A percentile compares a stretch with the other conserved stretches of the same genome.
Evolutionary conservation across 768 basidiomycete genomes (phyloP).

Genomic region (Auriscalpium microsporum): DNA sequence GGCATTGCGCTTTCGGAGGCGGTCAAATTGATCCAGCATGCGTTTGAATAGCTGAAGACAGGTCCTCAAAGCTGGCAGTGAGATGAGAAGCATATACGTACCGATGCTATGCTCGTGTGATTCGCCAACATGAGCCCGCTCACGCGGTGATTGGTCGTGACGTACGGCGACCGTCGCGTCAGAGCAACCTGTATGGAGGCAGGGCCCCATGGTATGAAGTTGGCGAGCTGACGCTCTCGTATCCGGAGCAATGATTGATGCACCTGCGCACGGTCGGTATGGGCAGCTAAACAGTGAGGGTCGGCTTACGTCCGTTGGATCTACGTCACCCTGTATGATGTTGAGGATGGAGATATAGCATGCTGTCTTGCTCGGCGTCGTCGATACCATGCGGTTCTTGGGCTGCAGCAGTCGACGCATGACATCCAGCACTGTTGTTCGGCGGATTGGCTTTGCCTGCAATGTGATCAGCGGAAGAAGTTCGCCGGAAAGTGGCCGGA

Average conservation of each 20-base stretch:
- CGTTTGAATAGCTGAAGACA: constrained; percentile 77
- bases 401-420: constrained; percentile 97
- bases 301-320: constrained; percentile 81
- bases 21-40: constrained; percentile 93
- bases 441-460: constrained; percentile 89
- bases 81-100: constrained; percentile 31
- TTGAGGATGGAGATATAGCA: constrained; percentile 98
- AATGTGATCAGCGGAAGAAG: background rate
- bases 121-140: constrained; percentile 99
- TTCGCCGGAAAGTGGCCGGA: no score
- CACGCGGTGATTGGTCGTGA: constrained; percentile 84
- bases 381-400: constrained; percentile 97
- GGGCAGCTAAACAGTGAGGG: background rate
- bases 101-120: constrained; percentile 96
- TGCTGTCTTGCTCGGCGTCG: constrained; percentile 80
- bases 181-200: constrained; percentile 96
- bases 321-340: constrained; percentile 98
- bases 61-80: background rate
- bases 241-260: constrained; percentile 97
- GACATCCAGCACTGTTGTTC: constrained; percentile 96
- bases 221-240: constrained; percentile 91
- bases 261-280: constrained; percentile 42
- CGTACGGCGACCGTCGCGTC: constrained; percentile 83
- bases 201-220: constrained; percentile 99
- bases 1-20: constrained; percentile 78